Base-by-base conservation (phyloP, 176 grass and related monocot genomes). In the Saccharum spontaneum region DNA sequence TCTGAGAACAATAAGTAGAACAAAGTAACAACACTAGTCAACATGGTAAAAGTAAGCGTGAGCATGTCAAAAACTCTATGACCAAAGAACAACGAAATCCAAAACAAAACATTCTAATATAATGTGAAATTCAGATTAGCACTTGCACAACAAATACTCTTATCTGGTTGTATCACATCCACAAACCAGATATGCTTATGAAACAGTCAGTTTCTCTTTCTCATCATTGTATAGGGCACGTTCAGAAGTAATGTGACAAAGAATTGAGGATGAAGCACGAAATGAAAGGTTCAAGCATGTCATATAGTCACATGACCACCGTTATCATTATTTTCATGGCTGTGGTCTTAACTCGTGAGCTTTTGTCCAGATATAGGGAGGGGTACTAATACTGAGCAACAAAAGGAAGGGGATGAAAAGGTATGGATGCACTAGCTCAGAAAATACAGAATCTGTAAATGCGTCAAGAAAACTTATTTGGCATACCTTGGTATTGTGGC, bases 401-500 rank as follows among this genome's bases (percentile, higher is more conserved):
- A 72, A 85, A 33, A 80, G 60, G 45, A 78, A 73, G 61, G 12
- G 81, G 74, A 38, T 23, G 31, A 86, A n/a, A 33, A 31, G 13
- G 52, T 52, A 34, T 24, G 33, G 26, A 80, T 76, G 67, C 12
- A 40, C 37, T 61, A 75, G 39, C 60, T 79, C 48, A 59, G 48
- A 90, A 76, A 12, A 80, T 71, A 81, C 3, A 71, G 44, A 40
- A 73, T 45, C 34, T 33, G 39, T 43, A 49, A 69, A 82, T 79
- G 50, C 52, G 49, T 68, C 55, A 60, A 79, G 7, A 81, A 70
- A 67, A 86, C 45, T 66, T 65, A 78, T 82, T 41, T 61, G 38
- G n/a, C 65, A 62, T 90, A 98, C 96, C 93, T 90, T 90, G 82
- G 89, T 92, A 79, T 88, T 95, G 71, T 98, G 96, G 66, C 96